phyloP scores from a whole-genome alignment of 768 basidiomycete genomes.

The Leccinum barrowsii region DNA sequence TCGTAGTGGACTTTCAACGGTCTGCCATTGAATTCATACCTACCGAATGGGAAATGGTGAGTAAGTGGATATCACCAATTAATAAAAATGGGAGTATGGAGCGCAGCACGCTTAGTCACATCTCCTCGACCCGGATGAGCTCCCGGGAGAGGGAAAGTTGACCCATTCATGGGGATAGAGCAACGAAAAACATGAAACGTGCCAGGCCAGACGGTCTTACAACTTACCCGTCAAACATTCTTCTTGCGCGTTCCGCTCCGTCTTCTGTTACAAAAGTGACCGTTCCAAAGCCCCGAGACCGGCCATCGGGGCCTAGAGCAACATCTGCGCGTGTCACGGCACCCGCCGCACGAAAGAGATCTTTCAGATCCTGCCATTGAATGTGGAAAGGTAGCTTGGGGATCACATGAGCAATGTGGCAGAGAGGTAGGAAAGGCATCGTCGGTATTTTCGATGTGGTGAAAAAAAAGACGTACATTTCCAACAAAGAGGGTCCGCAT shows the following conservation, averaged over 20 bases:
- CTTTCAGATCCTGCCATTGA: slow-evolving; percentile 98
- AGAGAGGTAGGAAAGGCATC: not conserved
- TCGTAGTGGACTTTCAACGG: slow-evolving; percentile 89
- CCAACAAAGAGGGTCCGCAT: slow-evolving; percentile 78
- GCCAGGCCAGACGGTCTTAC: not conserved
- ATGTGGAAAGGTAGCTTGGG: slow-evolving; percentile 86
- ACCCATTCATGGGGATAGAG: not conserved
- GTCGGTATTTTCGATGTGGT: slow-evolving; percentile 5
- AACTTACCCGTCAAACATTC: slow-evolving; percentile 87
- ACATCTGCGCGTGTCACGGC: slow-evolving; percentile 90
- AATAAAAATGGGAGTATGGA: not conserved
- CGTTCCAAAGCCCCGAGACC: slow-evolving; percentile 90
- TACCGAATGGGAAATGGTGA: slow-evolving; percentile 29
- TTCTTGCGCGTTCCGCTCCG: slow-evolving; percentile 81
- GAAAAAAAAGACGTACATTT: slow-evolving; percentile 56
- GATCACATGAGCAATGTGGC: slow-evolving; percentile 13
- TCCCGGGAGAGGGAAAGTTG: no score
- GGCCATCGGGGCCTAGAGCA: slow-evolving; percentile 80
- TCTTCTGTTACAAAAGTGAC: slow-evolving; percentile 80
- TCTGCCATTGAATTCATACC: slow-evolving; percentile 86
- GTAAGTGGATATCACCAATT: slow-evolving; percentile 1
- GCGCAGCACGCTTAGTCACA: not conserved
- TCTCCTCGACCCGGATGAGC: not conserved
- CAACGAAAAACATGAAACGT: not conserved
- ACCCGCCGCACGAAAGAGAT: slow-evolving; percentile 89